Percentiles rank a stretch among this genome's conserved stretches.
Evolutionary conservation across 208 protist species (phyloP).

Genomic region (Leishmania amazonensis): DNA sequence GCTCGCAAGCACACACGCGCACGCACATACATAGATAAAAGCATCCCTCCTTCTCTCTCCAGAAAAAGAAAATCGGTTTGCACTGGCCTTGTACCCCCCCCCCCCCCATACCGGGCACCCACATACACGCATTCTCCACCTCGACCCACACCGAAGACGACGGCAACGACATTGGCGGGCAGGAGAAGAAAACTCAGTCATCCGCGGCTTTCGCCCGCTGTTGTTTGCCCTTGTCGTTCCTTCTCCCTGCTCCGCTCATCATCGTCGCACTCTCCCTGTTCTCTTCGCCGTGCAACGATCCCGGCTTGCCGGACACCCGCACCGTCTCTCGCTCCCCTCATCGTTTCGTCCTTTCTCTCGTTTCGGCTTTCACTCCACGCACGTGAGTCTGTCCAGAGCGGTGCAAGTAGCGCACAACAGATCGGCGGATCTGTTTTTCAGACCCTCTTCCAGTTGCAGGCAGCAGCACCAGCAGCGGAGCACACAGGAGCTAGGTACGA

Average conservation of each 20-base stretch:
- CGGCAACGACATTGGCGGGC: no score
- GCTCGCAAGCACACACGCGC: not conserved
- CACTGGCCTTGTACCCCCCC: not conserved
- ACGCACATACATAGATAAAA: slow-evolving; percentile 1
- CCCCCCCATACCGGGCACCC: not conserved
- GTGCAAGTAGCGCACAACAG: not conserved
- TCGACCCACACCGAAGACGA: not conserved
- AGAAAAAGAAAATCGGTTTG: not conserved
- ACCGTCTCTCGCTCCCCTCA: not conserved
- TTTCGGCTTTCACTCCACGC: not conserved
- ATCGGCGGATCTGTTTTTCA: not conserved
- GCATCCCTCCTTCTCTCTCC: not conserved
- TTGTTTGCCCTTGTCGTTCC: not conserved
- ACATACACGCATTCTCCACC: not conserved
- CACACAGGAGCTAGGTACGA: no score
- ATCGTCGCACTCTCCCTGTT: not conserved
- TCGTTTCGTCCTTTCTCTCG: not conserved
- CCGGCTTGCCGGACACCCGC: not conserved
- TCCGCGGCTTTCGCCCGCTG: not conserved
- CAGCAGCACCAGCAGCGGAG: not conserved
- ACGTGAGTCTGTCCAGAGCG: not conserved
- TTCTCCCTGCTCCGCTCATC: not conserved
- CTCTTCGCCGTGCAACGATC: not conserved
- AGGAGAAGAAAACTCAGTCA: not conserved
- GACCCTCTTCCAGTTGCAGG: not conserved